phyloP scores from a whole-genome alignment of 345 rosid species.

The Erucastrum elatum region DNA sequence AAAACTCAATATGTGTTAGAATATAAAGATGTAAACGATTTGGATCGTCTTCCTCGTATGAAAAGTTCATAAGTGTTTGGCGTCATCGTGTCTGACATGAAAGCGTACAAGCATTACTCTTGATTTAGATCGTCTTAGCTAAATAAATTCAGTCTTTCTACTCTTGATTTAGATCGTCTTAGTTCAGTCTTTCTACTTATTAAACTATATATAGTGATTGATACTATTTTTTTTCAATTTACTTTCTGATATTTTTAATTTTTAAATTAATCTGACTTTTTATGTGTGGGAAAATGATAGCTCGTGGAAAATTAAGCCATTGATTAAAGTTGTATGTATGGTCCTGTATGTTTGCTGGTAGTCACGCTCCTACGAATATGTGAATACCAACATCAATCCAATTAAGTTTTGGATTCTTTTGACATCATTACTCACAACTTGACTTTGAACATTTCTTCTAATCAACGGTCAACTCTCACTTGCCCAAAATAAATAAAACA shows the following conservation, averaged over 20 bases:
- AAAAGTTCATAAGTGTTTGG: neutral
- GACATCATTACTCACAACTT: slow-evolving; percentile 5
- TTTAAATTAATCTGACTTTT: neutral
- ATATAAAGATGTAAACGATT: neutral
- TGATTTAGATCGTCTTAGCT: neutral
- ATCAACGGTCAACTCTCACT: slow-evolving; percentile 2
- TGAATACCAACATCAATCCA: slow-evolving; percentile 24
- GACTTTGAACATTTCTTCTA: slow-evolving; percentile 9
- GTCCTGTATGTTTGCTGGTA: slow-evolving; percentile 4
- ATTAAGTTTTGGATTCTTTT: slow-evolving; percentile 6
- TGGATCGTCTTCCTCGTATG: neutral
- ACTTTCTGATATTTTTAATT: neutral
- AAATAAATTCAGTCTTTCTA: neutral
- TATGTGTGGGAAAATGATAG: slow-evolving; percentile 24
- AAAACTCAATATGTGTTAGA: neutral
- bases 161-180: neutral
- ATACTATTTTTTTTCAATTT: neutral
- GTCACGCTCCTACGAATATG: slow-evolving; percentile 27
- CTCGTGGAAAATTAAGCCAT: slow-evolving; percentile 24
- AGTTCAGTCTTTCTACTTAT: neutral
- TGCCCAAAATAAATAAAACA: neutral
- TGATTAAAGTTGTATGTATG: slow-evolving; percentile 13
- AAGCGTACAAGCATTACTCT: neutral
- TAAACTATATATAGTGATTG: neutral
- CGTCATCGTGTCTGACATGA: neutral